Evolutionary conservation across 2,329 filamentous ascomycete genomes (phyloP).

Genomic region (Fusarium sp.): DNA sequence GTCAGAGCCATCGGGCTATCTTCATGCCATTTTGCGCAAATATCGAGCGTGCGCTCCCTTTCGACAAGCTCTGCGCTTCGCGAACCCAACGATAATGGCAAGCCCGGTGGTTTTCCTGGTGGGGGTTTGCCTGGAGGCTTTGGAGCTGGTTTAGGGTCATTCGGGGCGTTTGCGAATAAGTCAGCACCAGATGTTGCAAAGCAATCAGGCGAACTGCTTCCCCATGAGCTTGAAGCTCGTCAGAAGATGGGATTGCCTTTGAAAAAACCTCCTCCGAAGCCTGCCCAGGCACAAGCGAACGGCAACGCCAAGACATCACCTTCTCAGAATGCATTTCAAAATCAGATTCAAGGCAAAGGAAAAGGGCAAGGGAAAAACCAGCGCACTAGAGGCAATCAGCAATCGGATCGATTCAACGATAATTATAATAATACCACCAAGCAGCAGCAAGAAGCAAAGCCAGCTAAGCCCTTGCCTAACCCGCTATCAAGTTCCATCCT

Average conservation of each 20-base stretch:
- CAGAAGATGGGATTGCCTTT: conserved; percentile 42
- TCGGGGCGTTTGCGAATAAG: conserved; percentile 43
- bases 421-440: background rate
- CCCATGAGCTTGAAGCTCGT: conserved; percentile 56
- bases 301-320: conserved; percentile 8
- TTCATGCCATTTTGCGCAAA: conserved; percentile 5
- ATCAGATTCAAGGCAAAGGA: conserved; percentile 11
- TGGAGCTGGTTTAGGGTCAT: conserved; percentile 40
- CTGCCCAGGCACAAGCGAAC: conserved; percentile 5
- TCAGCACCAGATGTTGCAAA: conserved; percentile 4
- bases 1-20: conserved; percentile 3
- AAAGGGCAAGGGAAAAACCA: conserved; percentile 10
- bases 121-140: conserved; percentile 36
- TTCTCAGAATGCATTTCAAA: conserved; percentile 6
- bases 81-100: conserved; percentile 36
- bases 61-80: conserved; percentile 47
- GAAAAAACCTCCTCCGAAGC: conserved; percentile 29
- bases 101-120: conserved; percentile 45
- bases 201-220: conserved; percentile 48
- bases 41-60: conserved; percentile 40
- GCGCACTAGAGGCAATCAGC: background rate
- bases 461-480: conserved; percentile 3
- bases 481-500: conserved; percentile 49
- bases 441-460: conserved; percentile 8
- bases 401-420: conserved; percentile 5